A percentile compares a stretch with the other conserved stretches of the same genome.
These are phyloP conservation scores for Termitomyces sp. DNA, from an alignment of 1,284 basidiomycete species.

Conservation along the genomic window DNA sequence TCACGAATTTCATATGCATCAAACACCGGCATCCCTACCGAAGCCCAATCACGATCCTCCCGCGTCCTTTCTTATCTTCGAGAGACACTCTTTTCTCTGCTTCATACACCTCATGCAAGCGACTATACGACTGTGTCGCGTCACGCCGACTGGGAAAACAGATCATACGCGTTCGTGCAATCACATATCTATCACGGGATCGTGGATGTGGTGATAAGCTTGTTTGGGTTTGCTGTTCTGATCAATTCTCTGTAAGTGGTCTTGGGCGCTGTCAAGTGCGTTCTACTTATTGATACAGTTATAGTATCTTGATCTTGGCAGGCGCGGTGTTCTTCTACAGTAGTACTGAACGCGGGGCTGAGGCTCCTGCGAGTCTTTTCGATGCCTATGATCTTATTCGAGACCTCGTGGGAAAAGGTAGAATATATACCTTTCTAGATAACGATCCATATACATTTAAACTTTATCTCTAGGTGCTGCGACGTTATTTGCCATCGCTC, in stretches of 20 bases:
- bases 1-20: conserved; percentile 19
- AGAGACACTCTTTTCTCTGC: conserved; percentile 23
- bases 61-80: conserved; percentile 14
- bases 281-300: neutral
- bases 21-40: conserved; percentile 4
- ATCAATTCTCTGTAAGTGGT: conserved; percentile 74
- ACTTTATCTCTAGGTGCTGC: conserved; percentile 49
- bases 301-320: conserved; percentile 68
- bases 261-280: neutral
- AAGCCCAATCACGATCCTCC: conserved; percentile 12
- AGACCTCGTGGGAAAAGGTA: conserved; percentile 62
- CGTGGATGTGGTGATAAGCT: conserved; percentile 56
- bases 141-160: conserved; percentile 61
- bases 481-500: conserved; percentile 79
- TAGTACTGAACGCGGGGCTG: conserved; percentile 23
- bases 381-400: conserved; percentile 77
- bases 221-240: conserved; percentile 80
- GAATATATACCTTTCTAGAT: conserved; percentile 18
- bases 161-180: conserved; percentile 61
- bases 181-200: conserved; percentile 79
- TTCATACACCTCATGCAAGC: conserved; percentile 28
- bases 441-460: neutral
- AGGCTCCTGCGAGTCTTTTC: conserved; percentile 67
- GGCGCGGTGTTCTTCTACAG: conserved; percentile 73
- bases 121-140: conserved; percentile 26